Evolutionary conservation across 805 yeast genomes (phyloP).

Genomic region (Spathaspora passalidarum): DNA sequence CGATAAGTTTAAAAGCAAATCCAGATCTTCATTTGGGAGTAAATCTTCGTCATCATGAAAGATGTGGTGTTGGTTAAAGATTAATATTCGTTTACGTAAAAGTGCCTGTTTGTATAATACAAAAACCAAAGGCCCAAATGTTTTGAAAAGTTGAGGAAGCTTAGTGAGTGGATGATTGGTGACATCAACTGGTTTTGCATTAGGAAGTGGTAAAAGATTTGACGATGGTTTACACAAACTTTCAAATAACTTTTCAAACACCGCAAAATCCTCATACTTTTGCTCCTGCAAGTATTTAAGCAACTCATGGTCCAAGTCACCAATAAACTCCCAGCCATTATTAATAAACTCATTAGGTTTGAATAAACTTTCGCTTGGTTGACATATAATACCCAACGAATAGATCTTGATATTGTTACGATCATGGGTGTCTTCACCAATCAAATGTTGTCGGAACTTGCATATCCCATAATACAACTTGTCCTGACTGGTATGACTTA

Average conservation of each 20-base stretch:
- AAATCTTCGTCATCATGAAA: constrained; percentile 1
- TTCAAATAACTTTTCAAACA: constrained; percentile 16
- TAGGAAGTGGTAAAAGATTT: background rate
- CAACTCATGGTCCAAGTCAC: constrained; percentile 23
- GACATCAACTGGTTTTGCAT: constrained; percentile 6
- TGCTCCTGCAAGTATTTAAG: constrained; percentile 16
- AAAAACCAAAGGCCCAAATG: constrained; percentile 64
- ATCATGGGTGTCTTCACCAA: constrained; percentile 9
- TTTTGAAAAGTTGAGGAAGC: constrained; percentile 45
- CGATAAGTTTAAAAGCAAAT: constrained; percentile 16
- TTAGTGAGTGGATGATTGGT: constrained; percentile 40
- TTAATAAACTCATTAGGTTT: constrained; percentile 32
- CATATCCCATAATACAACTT: constrained; percentile 33
- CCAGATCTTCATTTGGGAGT: constrained; percentile 4
- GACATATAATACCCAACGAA: constrained; percentile 35
- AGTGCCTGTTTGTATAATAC: constrained; percentile 62
- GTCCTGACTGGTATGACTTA: constrained; percentile 24
- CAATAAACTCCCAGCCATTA: constrained; percentile 39
- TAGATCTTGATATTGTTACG: constrained; percentile 36
- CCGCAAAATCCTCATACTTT: constrained; percentile 15
- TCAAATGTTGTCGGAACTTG: constrained; percentile 24
- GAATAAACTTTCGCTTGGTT: constrained; percentile 27
- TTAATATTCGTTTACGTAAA: constrained; percentile 52
- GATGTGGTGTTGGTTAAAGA: constrained; percentile 34
- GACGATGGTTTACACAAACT: constrained; percentile 7